These are phyloP conservation scores for Penicillium salamii DNA, from an alignment of 495 filamentous ascomycete species.

Conservation along the genomic window DNA sequence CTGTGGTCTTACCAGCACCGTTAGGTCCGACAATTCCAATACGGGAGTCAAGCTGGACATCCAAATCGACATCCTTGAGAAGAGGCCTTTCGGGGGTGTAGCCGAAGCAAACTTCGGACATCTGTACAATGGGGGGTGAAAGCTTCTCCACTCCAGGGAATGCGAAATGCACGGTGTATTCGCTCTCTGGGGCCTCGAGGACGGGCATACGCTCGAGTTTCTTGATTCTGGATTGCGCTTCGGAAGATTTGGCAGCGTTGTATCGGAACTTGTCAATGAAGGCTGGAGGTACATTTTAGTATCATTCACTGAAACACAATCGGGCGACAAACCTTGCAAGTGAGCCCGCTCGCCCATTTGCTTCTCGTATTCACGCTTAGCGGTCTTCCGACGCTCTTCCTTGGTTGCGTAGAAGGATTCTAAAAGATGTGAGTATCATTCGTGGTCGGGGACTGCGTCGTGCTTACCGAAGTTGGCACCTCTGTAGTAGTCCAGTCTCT, in stretches of 20 bases:
- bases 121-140: conserved; percentile 96
- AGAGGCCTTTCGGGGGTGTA: conserved; percentile 80
- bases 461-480: conserved; percentile 79
- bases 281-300: conserved; percentile 43
- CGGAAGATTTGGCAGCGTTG: conserved; percentile 97
- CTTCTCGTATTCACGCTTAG: conserved; percentile 97
- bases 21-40: conserved; percentile 99
- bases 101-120: conserved; percentile 88
- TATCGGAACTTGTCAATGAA: conserved; percentile 99
- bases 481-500: conserved; percentile 97
- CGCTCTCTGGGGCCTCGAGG: conserved; percentile 83
- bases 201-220: conserved; percentile 97
- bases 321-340: conserved; percentile 54
- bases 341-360: conserved; percentile 93
- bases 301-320: no score
- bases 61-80: conserved; percentile 82
- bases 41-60: conserved; percentile 95
- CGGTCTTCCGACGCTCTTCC: conserved; percentile 94
- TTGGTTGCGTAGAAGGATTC: conserved; percentile 97
- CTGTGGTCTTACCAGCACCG: conserved; percentile 96
- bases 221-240: conserved; percentile 97
- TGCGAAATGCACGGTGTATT: conserved; percentile 95
- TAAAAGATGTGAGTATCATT: conserved; percentile 22
- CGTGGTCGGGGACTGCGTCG: neutral
- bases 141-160: conserved; percentile 98